Base-by-base conservation (phyloP, 2,329 filamentous ascomycete genomes). In the Calonectria hawksworthii region DNA sequence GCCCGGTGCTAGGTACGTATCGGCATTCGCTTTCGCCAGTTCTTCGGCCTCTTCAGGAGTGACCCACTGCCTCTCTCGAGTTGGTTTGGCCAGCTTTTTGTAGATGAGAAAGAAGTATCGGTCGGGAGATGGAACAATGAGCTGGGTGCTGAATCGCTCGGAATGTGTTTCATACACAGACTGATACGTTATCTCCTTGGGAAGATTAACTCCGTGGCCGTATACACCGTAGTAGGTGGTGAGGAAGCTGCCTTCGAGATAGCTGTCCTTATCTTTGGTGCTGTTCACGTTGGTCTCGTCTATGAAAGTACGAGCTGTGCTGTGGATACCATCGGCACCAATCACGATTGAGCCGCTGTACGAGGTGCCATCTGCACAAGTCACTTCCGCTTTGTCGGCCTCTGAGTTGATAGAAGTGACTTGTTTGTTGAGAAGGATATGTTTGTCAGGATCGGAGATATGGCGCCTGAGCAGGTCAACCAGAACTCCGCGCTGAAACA, bases 271-370 rank as follows among this genome's bases (percentile, higher is more conserved):
- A 36, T 41, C 56, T 18, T 41, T 41, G 14, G 56, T 4, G 13
- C 6, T 5, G 1, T 26, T 26, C 26, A 34, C 11, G n/a, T 4
- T 28, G 56, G 56, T 36, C 23, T 41, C 34, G 23, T 63, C 56
- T 4, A 63, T 41, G 16, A 63, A 63, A 38, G 67, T 61, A 50
- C 71, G 23, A 65, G 44, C 28, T 21, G 34, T 73, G 70, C 78
- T 80, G 64, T 80, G 63, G 13, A 80, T 73, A 4, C 78, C 78
- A 38, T 80, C 78, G 13, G 75, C 67, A 0, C 78, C 78, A 59
- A 80, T 72, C 0, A 80, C 32, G 2, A 80, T 78, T 9, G 78
- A 76, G 1, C 65, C 78, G 23, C 1, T 41, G 50, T 32, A 75
- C 72, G 0, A 56, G 5, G 32, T 77, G 0, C 78, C 76, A 21